Evolutionary conservation across 345 rosid species (phyloP).

Genomic region (Bruguiera sexangula): DNA sequence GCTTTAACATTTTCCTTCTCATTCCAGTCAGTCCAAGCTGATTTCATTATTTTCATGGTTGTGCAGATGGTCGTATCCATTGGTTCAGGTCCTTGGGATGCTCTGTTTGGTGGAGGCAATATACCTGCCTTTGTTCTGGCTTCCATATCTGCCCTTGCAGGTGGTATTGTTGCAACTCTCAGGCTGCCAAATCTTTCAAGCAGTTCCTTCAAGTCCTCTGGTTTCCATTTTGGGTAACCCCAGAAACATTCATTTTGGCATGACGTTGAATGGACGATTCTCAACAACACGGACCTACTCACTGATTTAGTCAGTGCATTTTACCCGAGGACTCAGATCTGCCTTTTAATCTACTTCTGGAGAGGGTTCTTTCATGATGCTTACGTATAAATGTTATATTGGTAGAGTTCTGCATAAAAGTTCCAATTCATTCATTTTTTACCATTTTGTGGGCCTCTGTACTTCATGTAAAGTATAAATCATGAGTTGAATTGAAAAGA

Average conservation of each 20-base stretch:
- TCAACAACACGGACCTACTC: conserved; percentile 1
- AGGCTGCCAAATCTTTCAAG: conserved; percentile 72
- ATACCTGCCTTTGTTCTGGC: conserved; percentile 88
- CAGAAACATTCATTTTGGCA: not conserved
- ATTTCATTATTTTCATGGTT: conserved; percentile 15
- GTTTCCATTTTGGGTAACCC: conserved; percentile 73
- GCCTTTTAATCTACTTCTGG: conserved; percentile 13
- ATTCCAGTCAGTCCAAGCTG: conserved; percentile 10
- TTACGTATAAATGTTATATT: not conserved
- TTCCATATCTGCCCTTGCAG: conserved; percentile 64
- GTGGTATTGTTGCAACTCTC: conserved; percentile 56
- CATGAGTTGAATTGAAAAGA: not conserved
- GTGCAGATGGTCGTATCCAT: conserved; percentile 78
- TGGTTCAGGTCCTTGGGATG: conserved; percentile 99
- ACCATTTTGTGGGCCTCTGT: not conserved
- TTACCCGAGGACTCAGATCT: not conserved
- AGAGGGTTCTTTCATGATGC: not conserved
- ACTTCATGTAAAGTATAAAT: not conserved
- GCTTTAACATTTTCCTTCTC: not conserved
- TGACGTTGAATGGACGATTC: conserved; percentile 6
- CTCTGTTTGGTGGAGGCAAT: conserved; percentile 93
- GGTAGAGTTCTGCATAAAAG: not conserved
- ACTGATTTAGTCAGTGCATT: not conserved
- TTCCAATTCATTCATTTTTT: not conserved
- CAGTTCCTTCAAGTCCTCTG: conserved; percentile 55